Base-by-base conservation (phyloP, 768 basidiomycete species). In the Mycena filopes region DNA sequence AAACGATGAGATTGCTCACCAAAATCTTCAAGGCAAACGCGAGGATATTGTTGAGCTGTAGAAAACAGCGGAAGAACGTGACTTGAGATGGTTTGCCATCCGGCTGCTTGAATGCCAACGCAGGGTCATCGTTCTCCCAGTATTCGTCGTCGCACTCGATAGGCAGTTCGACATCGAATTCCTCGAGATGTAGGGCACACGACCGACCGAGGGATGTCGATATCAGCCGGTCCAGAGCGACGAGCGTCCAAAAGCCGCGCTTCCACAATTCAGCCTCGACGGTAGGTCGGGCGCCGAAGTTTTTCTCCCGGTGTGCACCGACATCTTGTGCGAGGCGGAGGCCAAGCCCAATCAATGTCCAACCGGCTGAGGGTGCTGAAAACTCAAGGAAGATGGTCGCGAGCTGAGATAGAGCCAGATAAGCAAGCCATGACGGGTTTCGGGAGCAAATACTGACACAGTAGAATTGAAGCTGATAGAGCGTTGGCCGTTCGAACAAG, bases 251-350 rank as follows among this genome's bases (percentile, higher is more conserved):
- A 63, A 81, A 81, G 2, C 77, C 77, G n/a, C 81, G 80, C 67
- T 84, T 84, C 79, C 84, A 86, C 23, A 86, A 81, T 74, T 95
- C 92, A 55, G 88, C 83, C 67, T 93, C 89, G 11, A 80, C 76
- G 6, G 78, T 83, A 3, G 81, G 81, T 20, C 75, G 72, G 57
- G 9, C 69, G 54, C 65, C 75, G 28, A 71, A 65, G 15, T 72
- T 57, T 46, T 74, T 76, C 31, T 82, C 42, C 6, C 67, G 56
- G 25, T 68, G 67, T 1, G 54, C 63, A 11, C 67, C 67, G 28
- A 57, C 58, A 48, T 68, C 67, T 23, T 68, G 63, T 3, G 67
- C 67, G 26, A 64, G 20, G 16, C 67, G 62, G 8, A 68, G 36
- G 1, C 67, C 67, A 23, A 83, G 82, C 4, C 91, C 91, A 33